Percentiles rank a stretch among this genome's conserved stretches.
Conservation (phyloP, 163 green algal genomes). For the Scenedesmus sp. region DNA sequence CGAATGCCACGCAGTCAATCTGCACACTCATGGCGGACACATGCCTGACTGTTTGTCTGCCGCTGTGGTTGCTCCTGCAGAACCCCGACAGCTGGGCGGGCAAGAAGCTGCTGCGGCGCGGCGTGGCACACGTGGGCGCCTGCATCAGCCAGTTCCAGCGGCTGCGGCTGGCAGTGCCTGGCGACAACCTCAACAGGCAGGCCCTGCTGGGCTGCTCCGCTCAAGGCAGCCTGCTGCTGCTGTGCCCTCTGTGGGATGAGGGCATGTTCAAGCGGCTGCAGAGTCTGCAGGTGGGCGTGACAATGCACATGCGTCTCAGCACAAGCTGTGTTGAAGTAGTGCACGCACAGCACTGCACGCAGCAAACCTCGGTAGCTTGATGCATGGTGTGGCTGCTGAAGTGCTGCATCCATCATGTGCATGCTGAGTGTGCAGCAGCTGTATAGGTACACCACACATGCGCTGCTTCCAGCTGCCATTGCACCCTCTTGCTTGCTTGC, state of each 20-base stretch:
- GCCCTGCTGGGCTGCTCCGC: conserved; percentile 31
- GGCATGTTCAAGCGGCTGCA: conserved; percentile 42
- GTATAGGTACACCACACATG: not conserved
- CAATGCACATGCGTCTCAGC: not conserved
- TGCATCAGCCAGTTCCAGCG: conserved; percentile 38
- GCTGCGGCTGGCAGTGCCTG: conserved; percentile 52
- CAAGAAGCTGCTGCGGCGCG: conserved; percentile 74
- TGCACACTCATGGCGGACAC: too few relatives aligned
- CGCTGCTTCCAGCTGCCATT: not conserved
- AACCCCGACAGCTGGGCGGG: conserved; percentile 78
- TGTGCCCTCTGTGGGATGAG: conserved; percentile 48
- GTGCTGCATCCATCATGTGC: too few relatives aligned
- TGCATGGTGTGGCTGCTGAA: too few relatives aligned
- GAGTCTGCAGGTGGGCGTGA: conserved; percentile 16
- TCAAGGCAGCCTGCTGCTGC: conserved; percentile 50
- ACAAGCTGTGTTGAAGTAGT: not conserved
- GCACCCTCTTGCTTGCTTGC: not conserved
- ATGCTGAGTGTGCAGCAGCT: not conserved
- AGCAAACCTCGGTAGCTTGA: too few relatives aligned
- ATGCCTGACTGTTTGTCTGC: not conserved
- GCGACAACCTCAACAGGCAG: conserved; percentile 52
- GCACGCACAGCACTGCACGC: too few relatives aligned
- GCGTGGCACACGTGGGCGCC: conserved; percentile 72
- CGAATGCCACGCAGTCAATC: too few relatives aligned
- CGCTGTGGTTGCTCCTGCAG: not conserved